These are phyloP conservation scores for Monosporascus sp. DNA, from an alignment of 2,329 filamentous ascomycete species.

Conservation along the genomic window DNA sequence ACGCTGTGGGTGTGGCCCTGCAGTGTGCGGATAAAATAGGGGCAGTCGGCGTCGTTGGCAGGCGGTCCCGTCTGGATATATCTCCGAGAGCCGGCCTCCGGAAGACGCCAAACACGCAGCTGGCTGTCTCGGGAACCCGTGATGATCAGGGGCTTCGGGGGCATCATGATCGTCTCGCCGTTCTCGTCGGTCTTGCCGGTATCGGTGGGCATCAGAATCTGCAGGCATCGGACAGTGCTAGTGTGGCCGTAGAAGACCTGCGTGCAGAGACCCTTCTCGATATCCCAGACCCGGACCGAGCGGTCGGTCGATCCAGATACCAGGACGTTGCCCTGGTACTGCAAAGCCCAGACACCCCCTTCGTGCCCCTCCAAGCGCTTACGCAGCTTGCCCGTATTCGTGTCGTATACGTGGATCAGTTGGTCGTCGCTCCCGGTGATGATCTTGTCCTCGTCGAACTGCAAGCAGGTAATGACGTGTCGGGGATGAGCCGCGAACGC, in stretches of 20 bases:
- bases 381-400: slow-evolving; percentile 81
- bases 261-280: slow-evolving; percentile 84
- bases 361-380: slow-evolving; percentile 88
- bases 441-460: slow-evolving; percentile 98
- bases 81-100: slow-evolving; percentile 68
- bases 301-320: slow-evolving; percentile 96
- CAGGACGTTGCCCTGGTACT: slow-evolving; percentile 91
- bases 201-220: slow-evolving; percentile 84
- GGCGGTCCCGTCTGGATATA: slow-evolving; percentile 77
- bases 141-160: slow-evolving; percentile 91
- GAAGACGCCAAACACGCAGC: slow-evolving; percentile 88
- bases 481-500: slow-evolving; percentile 94
- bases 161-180: slow-evolving; percentile 79
- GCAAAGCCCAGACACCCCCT: slow-evolving; percentile 93
- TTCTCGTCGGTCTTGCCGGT: slow-evolving; percentile 63
- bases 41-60: slow-evolving; percentile 73
- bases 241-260: slow-evolving; percentile 98
- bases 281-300: slow-evolving; percentile 99
- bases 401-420: slow-evolving; percentile 96
- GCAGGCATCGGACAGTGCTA: slow-evolving; percentile 90
- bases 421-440: slow-evolving; percentile 96
- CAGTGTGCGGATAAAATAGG: slow-evolving; percentile 87
- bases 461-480: slow-evolving; percentile 94
- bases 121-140: slow-evolving; percentile 95
- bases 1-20: slow-evolving; percentile 89